phyloP scores from a whole-genome alignment of 306 rosid genomes.

The Acacia melanoxylon region DNA sequence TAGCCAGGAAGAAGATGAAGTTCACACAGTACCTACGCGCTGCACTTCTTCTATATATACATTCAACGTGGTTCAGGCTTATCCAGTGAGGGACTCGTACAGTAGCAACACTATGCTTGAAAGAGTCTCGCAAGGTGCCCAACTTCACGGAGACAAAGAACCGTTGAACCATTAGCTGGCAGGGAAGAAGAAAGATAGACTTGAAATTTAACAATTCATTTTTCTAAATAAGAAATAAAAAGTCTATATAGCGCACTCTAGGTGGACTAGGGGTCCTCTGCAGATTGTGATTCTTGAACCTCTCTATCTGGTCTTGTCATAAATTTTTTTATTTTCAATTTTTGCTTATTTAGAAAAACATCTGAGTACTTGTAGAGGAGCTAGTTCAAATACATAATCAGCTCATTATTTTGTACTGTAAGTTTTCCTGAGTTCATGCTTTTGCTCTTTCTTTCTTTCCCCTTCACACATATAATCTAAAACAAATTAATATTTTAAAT shows the following conservation, averaged over 20 bases:
- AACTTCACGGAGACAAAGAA: neutral
- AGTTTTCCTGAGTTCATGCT: no score
- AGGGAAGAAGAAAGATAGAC: neutral
- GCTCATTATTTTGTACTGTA: no score
- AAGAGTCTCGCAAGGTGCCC: neutral
- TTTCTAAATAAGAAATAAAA: neutral
- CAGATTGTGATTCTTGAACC: neutral
- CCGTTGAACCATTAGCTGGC: neutral
- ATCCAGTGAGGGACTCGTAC: neutral
- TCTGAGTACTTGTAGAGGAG: no score
- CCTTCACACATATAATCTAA: no score
- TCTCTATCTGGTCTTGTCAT: neutral
- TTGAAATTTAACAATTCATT: neutral
- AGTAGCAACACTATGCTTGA: neutral
- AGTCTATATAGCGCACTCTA: neutral
- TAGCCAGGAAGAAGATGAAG: no score
- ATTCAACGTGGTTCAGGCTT: fast-evolving
- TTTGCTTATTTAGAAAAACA: no score
- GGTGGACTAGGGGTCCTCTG: neutral
- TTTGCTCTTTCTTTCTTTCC: no score
- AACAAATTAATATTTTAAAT: no score
- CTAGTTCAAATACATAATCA: no score
- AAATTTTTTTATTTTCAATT: no score
- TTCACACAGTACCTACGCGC: no score
- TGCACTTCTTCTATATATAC: neutral